Conservation (phyloP, 2,329 filamentous ascomycete genomes). For the Trichoderma guizhouense region DNA sequence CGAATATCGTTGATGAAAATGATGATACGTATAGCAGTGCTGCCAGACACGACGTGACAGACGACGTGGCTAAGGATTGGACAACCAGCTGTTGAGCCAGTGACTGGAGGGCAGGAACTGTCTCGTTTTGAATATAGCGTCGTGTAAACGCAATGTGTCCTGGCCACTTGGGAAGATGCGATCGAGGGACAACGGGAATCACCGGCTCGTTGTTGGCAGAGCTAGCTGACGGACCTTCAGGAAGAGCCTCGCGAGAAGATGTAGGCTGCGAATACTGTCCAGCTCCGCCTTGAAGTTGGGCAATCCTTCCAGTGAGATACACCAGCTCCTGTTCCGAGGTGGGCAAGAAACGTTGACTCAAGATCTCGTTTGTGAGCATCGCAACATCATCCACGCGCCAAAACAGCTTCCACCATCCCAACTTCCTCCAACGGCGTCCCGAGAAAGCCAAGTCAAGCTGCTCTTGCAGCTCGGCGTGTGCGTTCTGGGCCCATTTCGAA, state of each 20-base stretch:
- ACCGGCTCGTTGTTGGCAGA: slow-evolving; percentile 27
- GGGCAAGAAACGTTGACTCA: slow-evolving; percentile 72
- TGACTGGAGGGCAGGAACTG: slow-evolving; percentile 67
- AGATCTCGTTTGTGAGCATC: slow-evolving; percentile 75
- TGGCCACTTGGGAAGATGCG: slow-evolving; percentile 58
- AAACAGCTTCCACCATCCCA: slow-evolving; percentile 93
- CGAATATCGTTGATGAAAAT: slow-evolving; percentile 53
- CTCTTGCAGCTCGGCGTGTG: slow-evolving; percentile 78
- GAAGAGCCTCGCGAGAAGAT: slow-evolving; percentile 21
- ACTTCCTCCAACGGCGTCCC: slow-evolving; percentile 71
- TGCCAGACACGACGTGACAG: slow-evolving; percentile 54
- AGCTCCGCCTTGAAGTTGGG: slow-evolving; percentile 40
- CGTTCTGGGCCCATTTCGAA: slow-evolving; percentile 70
- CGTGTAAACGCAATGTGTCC: slow-evolving; percentile 70
- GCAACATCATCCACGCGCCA: slow-evolving; percentile 92
- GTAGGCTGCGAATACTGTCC: slow-evolving; percentile 37
- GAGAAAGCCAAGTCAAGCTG: slow-evolving; percentile 75
- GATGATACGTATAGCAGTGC: slow-evolving; percentile 56
- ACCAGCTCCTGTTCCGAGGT: slow-evolving; percentile 78
- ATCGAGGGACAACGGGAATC: slow-evolving; percentile 23
- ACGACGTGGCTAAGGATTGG: slow-evolving; percentile 70
- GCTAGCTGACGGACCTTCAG: not conserved
- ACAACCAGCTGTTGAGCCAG: slow-evolving; percentile 72
- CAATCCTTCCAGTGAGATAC: slow-evolving; percentile 74
- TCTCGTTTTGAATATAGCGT: slow-evolving; percentile 61